Evolutionary conservation across 495 filamentous ascomycete genomes (phyloP), one percentile per base, ranked within the genome.

Genomic region (Talaromyces proteolyticus): DNA sequence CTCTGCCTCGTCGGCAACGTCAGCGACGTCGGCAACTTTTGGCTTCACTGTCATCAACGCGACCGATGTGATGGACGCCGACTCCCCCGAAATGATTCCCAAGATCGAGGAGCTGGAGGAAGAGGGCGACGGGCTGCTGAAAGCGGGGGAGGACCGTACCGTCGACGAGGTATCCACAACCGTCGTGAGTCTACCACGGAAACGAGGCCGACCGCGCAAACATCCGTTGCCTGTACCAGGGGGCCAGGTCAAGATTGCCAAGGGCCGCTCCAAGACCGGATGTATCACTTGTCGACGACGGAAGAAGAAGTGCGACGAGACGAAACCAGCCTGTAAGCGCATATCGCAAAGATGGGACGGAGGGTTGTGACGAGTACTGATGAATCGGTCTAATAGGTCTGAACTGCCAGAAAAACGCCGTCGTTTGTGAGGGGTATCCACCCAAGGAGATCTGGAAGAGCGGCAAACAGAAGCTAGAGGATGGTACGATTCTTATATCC

Each of bases 271-370:
- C 51, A 96, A 96, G 73, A 95, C 91, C 3, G 91, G 91, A 0
- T 96, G 91, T 67, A 85, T 93, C 50, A 96, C 91, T 43, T 96
- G 91, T 72, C 79, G 91, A 49, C 85, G 86, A 59, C 76, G 91
- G 24, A 95, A 95, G 74, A 96, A 95, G 85, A 96, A 96, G 72
- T 96, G 91, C 68, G 91, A 95, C 62, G 91, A 96, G 72, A 82
- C 84, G n/a, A 94, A 91, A 59, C 91, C 91, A 48, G 73, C 79
- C 58, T 95, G 86, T 85, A 49, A 49, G 47, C 10, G 17, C 12
- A 17, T 17, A 49, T 26, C 25, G 6, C 44, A 42, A 3, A 6
- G 5, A 4, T 44, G 5, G 14, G 12, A n/a, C 34, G 8, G 25
- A 23, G 20, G 23, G 29, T 55, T 47, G 20, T 22, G 18, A n/a